These are phyloP conservation scores for Theobroma cacao DNA, from an alignment of 345 rosid genomes.

Conservation along the genomic window DNA sequence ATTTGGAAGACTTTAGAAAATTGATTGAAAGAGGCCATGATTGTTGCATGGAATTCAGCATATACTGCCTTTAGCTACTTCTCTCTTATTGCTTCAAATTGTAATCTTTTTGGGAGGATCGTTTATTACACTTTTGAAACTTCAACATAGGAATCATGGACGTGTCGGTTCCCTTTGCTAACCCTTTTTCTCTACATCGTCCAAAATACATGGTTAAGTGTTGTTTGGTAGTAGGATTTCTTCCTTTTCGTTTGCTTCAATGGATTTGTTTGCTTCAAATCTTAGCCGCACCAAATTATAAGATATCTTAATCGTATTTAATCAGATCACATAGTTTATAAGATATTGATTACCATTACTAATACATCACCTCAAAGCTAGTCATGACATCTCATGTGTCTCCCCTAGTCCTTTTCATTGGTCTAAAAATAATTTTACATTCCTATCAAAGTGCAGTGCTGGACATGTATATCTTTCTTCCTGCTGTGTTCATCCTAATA, in stretches of 20 bases:
- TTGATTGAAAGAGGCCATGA: slow-evolving; percentile 75
- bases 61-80: slow-evolving; percentile 30
- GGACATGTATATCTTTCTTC: background rate
- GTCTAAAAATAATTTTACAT: background rate
- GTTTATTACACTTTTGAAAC: slow-evolving; percentile 52
- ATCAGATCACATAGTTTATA: no score
- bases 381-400: background rate
- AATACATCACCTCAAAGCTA: no score
- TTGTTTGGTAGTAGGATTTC: no score
- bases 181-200: background rate
- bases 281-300: no score
- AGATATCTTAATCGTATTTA: no score
- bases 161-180: slow-evolving; percentile 45
- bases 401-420: background rate
- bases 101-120: slow-evolving; percentile 28
- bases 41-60: slow-evolving; percentile 90
- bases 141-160: slow-evolving; percentile 33
- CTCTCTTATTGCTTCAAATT: slow-evolving; percentile 47
- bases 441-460: background rate
- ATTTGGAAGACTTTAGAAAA: slow-evolving; percentile 48
- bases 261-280: no score
- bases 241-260: no score
- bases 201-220: background rate
- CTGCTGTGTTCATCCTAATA: background rate
- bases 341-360: no score